Evolutionary conservation across 768 basidiomycete genomes (phyloP).

Genomic region (Lactarius tabidus): DNA sequence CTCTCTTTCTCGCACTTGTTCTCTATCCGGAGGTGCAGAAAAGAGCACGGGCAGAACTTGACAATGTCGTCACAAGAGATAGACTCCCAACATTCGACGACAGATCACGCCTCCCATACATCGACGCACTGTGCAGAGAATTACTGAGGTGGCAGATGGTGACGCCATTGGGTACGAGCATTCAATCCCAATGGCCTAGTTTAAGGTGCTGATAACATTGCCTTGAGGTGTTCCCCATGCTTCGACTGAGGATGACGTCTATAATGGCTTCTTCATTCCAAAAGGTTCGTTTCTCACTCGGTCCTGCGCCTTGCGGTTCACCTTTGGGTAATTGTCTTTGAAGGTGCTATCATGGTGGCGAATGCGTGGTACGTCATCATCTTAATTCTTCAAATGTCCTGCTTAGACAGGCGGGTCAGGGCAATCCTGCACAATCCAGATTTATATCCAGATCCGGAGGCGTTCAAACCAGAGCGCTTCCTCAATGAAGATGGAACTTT

Average conservation of each 20-base stretch:
- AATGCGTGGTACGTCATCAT: constrained; percentile 14
- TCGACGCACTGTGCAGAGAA: constrained; percentile 30
- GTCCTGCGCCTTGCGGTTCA: background rate
- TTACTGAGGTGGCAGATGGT: constrained; percentile 28
- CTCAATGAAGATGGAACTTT: constrained; percentile 16
- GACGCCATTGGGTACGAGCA: constrained; percentile 10
- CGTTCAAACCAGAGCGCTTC: constrained; percentile 24
- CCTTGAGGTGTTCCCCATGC: background rate
- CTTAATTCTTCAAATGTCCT: no score
- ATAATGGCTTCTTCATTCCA: constrained; percentile 12
- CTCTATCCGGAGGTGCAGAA: constrained; percentile 30
- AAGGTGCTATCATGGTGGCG: constrained; percentile 8
- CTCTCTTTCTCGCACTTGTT: constrained; percentile 31
- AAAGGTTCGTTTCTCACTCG: constrained; percentile 1
- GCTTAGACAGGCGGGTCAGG: constrained; percentile 1
- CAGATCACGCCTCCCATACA: constrained; percentile 28
- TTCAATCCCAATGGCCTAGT: background rate
- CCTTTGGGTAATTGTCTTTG: no score
- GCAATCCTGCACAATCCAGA: constrained; percentile 18
- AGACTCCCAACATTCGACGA: constrained; percentile 31
- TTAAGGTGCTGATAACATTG: background rate
- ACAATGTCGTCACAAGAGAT: constrained; percentile 27
- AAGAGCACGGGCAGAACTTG: constrained; percentile 31
- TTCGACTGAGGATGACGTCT: constrained; percentile 10
- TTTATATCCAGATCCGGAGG: constrained; percentile 19